Evolutionary conservation across 805 yeast genomes (phyloP), one percentile per base, ranked within the genome.

Genomic region (Metschnikowia lachancei): DNA sequence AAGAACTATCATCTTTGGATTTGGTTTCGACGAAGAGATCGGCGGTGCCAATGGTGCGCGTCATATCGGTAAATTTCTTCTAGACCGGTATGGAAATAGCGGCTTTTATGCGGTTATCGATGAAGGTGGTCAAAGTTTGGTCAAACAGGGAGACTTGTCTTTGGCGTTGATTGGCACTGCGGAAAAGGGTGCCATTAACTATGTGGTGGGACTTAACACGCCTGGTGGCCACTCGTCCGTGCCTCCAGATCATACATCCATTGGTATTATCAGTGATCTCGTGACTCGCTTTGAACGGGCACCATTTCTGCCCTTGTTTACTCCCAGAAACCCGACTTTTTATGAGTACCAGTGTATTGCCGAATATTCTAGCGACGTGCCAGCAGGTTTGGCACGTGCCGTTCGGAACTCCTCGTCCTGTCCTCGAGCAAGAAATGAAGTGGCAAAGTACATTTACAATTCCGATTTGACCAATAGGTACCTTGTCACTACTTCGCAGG

Each of bases 151-250:
- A 2, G 44, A 44, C 14, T 26, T 45, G 9, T 36, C 41, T 8
- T 28, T 53, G 26, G 55, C 55, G 13, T 38, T 47, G 32, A 48
- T 53, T 17, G 57, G 50, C 10, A 51, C 53, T 3, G 44, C 53
- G 4, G 55, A 53, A 20, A 53, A 53, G 36, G 57, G 57, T 3
- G 37, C 45, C 20, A 17, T 46, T 2, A 53, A 53, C 31, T 30
- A 51, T 17, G 35, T 42, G 12, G 55, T 46, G 9, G 69, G 71
- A 1, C 64, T 85, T 29, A 66, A 66, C 17, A 81, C 86, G 6
- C 80, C 81, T 12, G 94, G 95, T 29, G 95, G 95, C 8, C 95
- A 86, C 59, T 80, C 91, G 1, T 83, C 91, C 5, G 63, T 76
- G 13, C 92, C 95, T 9, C 92, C 91, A 2, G 83, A 79, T 38